Evolutionary conservation across 2,329 filamentous ascomycete species (phyloP).

Genomic region (Colletotrichum incanum): DNA sequence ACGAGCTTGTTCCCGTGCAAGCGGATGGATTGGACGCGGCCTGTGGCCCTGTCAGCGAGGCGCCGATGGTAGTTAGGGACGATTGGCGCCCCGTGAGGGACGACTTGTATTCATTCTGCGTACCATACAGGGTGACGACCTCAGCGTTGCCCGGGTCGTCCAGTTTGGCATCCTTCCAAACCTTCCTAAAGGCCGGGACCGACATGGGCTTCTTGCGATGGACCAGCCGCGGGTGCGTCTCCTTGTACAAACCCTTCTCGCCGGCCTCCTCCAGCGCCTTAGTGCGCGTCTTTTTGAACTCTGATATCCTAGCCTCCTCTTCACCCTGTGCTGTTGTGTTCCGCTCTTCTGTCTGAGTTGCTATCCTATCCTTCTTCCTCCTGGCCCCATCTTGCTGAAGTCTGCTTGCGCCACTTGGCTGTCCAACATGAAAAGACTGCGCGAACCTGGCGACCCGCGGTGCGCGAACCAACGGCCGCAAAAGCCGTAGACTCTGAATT

Average conservation of each 20-base stretch:
- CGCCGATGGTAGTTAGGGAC: constrained; percentile 22
- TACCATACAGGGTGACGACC: constrained; percentile 49
- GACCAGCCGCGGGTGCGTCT: constrained; percentile 43
- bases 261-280: constrained; percentile 29
- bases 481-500: constrained; percentile 54
- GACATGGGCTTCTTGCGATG: constrained; percentile 36
- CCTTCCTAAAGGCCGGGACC: constrained; percentile 40
- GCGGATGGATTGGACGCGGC: constrained; percentile 82
- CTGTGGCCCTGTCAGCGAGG: constrained; percentile 56
- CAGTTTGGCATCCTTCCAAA: constrained; percentile 17
- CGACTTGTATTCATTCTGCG: constrained; percentile 38
- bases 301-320: constrained; percentile 20
- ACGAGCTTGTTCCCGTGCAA: constrained; percentile 82
- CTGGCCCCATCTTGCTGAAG: constrained; percentile 27
- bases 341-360: not conserved
- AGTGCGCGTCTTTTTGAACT: constrained; percentile 40
- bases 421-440: constrained; percentile 36
- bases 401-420: constrained; percentile 34
- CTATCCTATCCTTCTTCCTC: constrained; percentile 23
- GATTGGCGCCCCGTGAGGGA: constrained; percentile 3
- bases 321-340: not conserved
- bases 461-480: constrained; percentile 43
- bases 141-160: constrained; percentile 13
- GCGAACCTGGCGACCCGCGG: constrained; percentile 27
- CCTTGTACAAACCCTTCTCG: constrained; percentile 30